phyloP scores from a whole-genome alignment of 371 early-diverging fungal species.

The Chytridium lagenaria region DNA sequence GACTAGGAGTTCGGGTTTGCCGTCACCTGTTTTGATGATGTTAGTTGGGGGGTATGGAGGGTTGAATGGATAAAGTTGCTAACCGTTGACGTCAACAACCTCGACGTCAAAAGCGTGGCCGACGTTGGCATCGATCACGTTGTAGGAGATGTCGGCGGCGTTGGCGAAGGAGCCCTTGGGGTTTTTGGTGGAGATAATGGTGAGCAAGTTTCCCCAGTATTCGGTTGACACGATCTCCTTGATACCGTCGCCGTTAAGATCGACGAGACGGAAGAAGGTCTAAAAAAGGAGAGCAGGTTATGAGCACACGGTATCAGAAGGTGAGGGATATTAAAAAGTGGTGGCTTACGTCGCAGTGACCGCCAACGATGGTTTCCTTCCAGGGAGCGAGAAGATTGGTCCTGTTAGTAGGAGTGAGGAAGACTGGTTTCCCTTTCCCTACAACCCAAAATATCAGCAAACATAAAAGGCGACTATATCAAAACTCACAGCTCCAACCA shows the following conservation, averaged over 20 bases:
- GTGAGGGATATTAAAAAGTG: not conserved
- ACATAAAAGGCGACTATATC: not conserved
- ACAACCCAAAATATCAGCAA: conserved; percentile 3
- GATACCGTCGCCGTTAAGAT: conserved; percentile 39
- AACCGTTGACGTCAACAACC: conserved; percentile 34
- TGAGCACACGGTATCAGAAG: not conserved
- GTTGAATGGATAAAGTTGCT: not conserved
- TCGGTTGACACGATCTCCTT: conserved; percentile 33
- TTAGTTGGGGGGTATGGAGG: not conserved
- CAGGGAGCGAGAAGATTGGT: conserved; percentile 23
- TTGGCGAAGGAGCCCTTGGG: conserved; percentile 30
- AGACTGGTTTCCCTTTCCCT: conserved; percentile 11
- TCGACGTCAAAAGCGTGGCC: conserved; percentile 35
- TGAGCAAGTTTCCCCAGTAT: conserved; percentile 29
- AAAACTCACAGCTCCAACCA: conserved; percentile 5
- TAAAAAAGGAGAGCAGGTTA: not conserved
- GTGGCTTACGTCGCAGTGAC: conserved; percentile 31
- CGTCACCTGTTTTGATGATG: conserved; percentile 22
- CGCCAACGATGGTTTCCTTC: conserved; percentile 32
- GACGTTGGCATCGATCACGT: conserved; percentile 27
- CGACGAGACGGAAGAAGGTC: conserved; percentile 32
- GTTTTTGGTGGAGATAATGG: conserved; percentile 29
- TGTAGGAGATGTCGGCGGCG: conserved; percentile 12
- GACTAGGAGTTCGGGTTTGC: conserved; percentile 33
- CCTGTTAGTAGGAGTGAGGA: conserved; percentile 21